A percentile compares a stretch with the other conserved stretches of the same genome.
Conservation (phyloP, 2,329 filamentous ascomycete genomes). For the Aspergillus brunneoviolaceus region DNA sequence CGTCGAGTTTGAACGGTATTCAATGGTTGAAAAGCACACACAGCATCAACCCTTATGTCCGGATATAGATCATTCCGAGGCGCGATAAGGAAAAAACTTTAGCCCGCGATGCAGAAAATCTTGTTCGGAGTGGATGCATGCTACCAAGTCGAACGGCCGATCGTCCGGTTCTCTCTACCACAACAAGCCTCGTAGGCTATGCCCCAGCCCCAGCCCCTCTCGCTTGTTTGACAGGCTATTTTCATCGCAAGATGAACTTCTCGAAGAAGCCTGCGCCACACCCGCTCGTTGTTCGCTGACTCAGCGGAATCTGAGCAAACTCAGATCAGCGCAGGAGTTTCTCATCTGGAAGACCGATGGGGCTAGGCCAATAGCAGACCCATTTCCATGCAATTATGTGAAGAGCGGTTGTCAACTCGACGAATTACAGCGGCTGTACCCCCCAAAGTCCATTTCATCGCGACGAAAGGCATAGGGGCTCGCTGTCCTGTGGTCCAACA, state of each 20-base stretch:
- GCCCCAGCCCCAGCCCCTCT: neutral
- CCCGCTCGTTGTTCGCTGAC: neutral
- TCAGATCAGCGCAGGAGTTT: neutral
- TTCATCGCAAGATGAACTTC: neutral
- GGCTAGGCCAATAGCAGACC: too few species aligned
- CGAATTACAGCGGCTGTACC: too few species aligned
- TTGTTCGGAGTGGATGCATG: neutral
- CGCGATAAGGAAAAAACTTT: slow-evolving; percentile 6
- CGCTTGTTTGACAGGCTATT: neutral
- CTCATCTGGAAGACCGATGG: neutral
- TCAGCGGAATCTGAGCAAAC: neutral
- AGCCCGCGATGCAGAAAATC: slow-evolving; percentile 1
- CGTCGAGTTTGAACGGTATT: neutral
- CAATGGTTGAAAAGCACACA: neutral
- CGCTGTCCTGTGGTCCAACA: too few species aligned
- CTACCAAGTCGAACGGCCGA: neutral
- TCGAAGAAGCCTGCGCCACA: neutral
- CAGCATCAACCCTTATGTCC: neutral
- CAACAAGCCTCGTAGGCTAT: neutral
- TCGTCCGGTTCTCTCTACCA: neutral
- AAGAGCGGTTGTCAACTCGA: too few species aligned
- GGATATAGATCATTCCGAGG: neutral
- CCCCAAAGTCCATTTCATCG: too few species aligned
- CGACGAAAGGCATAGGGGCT: too few species aligned
- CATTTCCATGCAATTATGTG: too few species aligned